Base-by-base conservation (phyloP, 306 rosid genomes). In the Urtica urens region DNA sequence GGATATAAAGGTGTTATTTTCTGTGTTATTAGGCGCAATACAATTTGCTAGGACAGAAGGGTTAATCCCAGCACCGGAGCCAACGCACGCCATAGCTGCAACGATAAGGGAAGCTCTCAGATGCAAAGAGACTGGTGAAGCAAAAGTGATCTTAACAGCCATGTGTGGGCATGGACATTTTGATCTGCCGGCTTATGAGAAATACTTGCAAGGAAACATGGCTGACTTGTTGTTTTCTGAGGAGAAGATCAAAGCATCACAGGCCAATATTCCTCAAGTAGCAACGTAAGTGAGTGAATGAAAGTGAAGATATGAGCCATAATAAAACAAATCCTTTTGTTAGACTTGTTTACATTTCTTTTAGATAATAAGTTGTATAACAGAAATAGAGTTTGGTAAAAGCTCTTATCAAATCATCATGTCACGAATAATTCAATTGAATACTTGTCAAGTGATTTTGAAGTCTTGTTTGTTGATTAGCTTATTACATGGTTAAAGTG, bases 91-190 rank as follows among this genome's bases (percentile, higher is more conserved):
- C 34, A 88, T 83, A 47, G 94, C 94, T 52, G 95, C 94, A 30
- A 81, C 95, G 22, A 83, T 88, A 22, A 75, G 90, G 54, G 97
- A 88, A 72, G 95, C 97, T 41, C 58, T 81, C 42, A 71, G 48
- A 9, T 88, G 97, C 45, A 75, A 53, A 59, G 90, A 84, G 44
- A 72, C 71, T 0, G 95, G 95, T 49, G 93, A 88, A 64, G 75
- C 84, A 13, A 88, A 84, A 72, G 93, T 88, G 48, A 84, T 88
- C 66, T 78, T 88, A 57, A 84, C 90, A 31, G 97, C 95, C 49
- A 78, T 88, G 93, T 78, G 97, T 55, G 97, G 95, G 50, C 97
- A 88, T 64, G 97, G 95, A 20, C 95, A 88, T 72, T 88, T 88
- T 56, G 97, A 84, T 47, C 54, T 88, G 24, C 60, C 95, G 43